Conservation (phyloP, 1,139 yeast genomes). For the Lodderomyces metapsilosis region DNA sequence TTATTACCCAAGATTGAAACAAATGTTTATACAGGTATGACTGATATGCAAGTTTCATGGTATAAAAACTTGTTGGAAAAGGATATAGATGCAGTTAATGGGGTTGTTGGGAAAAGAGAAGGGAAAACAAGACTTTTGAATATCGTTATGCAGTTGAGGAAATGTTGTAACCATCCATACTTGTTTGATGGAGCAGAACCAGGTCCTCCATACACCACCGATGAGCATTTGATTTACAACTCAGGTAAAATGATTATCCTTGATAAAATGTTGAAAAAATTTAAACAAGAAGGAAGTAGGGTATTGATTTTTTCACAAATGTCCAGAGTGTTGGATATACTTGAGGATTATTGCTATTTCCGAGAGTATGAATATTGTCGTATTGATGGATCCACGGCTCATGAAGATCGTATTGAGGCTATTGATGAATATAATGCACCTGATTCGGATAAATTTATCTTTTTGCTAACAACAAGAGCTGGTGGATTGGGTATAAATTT, state of each 20-base stretch:
- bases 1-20: constrained; percentile 87
- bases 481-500: constrained; percentile 96
- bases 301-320: constrained; percentile 93
- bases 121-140: constrained; percentile 87
- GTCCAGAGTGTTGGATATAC: constrained; percentile 86
- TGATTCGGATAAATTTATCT: constrained; percentile 77
- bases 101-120: constrained; percentile 83
- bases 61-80: constrained; percentile 84
- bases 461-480: constrained; percentile 92
- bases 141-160: constrained; percentile 94
- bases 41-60: constrained; percentile 92
- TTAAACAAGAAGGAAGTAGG: constrained; percentile 78
- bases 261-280: constrained; percentile 75
- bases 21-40: constrained; percentile 89
- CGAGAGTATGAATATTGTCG: constrained; percentile 86
- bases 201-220: constrained; percentile 97
- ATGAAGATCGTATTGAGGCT: constrained; percentile 88
- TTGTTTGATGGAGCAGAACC: constrained; percentile 98
- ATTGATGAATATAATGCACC: constrained; percentile 90
- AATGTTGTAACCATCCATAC: constrained; percentile 97
- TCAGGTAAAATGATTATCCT: constrained; percentile 88
- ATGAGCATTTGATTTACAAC: constrained; percentile 85
- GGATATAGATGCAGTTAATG: constrained; percentile 95
- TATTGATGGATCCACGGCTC: constrained; percentile 93
- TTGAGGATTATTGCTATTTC: constrained; percentile 89